Conservation (phyloP, 176 grass and related monocot species). For the Bonia amplexicaulis region DNA sequence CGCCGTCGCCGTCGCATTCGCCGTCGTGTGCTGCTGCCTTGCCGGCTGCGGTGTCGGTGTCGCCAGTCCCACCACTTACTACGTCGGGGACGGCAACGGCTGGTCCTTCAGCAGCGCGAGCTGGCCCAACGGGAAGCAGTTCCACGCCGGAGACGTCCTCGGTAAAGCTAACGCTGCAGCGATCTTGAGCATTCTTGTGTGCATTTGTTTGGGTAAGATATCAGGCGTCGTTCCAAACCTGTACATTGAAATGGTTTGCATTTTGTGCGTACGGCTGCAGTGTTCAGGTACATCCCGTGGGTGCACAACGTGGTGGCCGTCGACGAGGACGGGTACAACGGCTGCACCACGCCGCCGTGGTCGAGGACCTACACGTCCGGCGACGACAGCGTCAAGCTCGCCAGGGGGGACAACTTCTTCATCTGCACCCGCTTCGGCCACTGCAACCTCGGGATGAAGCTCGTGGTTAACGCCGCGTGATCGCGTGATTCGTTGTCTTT, state of each 20-base stretch:
- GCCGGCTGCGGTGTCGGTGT: neutral
- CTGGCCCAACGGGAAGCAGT: conserved; percentile 70
- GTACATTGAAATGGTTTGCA: neutral
- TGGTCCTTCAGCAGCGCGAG: conserved; percentile 47
- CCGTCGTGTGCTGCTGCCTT: neutral
- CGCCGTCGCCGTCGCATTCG: conserved; percentile 28
- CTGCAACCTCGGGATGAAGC: conserved; percentile 51
- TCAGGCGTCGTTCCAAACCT: neutral
- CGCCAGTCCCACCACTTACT: conserved; percentile 39
- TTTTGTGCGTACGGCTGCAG: neutral
- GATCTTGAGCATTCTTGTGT: neutral
- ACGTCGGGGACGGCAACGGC: conserved; percentile 51
- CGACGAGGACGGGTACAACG: conserved; percentile 33
- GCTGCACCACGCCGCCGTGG: conserved; percentile 30
- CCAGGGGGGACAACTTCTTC: conserved; percentile 48
- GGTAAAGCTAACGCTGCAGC: conserved; percentile 25
- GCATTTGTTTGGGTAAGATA: neutral
- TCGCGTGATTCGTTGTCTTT: neutral
- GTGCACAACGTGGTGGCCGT: conserved; percentile 63
- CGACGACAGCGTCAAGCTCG: conserved; percentile 32
- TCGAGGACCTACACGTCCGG: conserved; percentile 37
- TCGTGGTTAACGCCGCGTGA: conserved; percentile 39
- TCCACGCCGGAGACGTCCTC: conserved; percentile 54
- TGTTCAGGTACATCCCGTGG: conserved; percentile 54
- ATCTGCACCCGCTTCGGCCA: conserved; percentile 40